A percentile compares a stretch with the other conserved stretches of the same genome.
Evolutionary conservation across 345 rosid species (phyloP).

Genomic region (Clausena lansium): DNA sequence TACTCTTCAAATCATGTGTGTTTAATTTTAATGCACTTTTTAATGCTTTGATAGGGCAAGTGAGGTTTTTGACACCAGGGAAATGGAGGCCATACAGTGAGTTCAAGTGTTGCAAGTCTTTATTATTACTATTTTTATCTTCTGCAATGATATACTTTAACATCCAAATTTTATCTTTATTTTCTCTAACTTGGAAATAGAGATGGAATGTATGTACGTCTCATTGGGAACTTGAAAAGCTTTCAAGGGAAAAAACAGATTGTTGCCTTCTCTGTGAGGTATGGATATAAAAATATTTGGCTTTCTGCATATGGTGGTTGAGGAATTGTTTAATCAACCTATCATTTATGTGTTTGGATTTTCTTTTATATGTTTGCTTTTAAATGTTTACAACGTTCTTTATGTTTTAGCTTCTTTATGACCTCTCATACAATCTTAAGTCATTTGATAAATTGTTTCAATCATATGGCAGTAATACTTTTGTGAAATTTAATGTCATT

Average conservation of each 20-base stretch:
- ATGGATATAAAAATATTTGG: neutral
- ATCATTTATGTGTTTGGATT: neutral
- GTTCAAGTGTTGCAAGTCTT: slow-evolving; percentile 13
- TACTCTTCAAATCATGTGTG: neutral
- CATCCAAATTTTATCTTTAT: neutral
- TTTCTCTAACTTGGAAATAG: slow-evolving; percentile 30
- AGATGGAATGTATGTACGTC: slow-evolving; percentile 71
- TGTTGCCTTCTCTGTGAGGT: slow-evolving; percentile 84
- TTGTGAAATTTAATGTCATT: neutral
- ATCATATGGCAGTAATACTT: neutral
- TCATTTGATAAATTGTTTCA: neutral
- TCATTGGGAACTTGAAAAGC: slow-evolving; percentile 74
- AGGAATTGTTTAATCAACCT: neutral
- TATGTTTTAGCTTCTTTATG: neutral
- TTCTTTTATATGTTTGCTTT: neutral
- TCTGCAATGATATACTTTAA: neutral
- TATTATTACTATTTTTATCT: neutral
- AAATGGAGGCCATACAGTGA: slow-evolving; percentile 69
- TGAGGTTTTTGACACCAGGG: slow-evolving; percentile 59
- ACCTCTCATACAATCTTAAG: neutral
- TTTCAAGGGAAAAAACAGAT: slow-evolving; percentile 65
- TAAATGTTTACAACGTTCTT: neutral
- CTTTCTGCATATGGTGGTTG: neutral
- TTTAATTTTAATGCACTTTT: neutral
- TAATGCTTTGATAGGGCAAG: slow-evolving; percentile 51